These are phyloP conservation scores for Kwoniella dendrophila DNA, from an alignment of 768 basidiomycete genomes.

Conservation along the genomic window DNA sequence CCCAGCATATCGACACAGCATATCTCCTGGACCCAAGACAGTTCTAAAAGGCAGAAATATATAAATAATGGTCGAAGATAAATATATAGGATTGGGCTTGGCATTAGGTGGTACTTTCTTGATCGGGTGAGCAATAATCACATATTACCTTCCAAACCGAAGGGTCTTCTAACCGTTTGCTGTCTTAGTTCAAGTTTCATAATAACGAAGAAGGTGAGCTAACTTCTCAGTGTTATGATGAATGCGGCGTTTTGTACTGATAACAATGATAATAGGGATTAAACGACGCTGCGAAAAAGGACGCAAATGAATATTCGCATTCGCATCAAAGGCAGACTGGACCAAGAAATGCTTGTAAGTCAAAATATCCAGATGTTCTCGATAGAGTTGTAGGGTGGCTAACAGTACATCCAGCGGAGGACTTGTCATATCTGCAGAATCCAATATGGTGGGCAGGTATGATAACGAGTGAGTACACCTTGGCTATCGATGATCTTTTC, in stretches of 20 bases:
- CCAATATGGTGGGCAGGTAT: conserved; percentile 98
- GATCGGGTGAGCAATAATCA: conserved; percentile 63
- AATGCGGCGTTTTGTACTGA: background rate
- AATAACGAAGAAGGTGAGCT: conserved; percentile 92
- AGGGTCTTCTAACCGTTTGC: background rate
- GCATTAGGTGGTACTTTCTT: conserved; percentile 80
- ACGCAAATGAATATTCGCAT: conserved; percentile 35
- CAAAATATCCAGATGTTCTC: background rate
- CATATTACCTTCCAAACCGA: background rate
- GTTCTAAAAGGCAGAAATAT: background rate
- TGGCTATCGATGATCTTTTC: background rate
- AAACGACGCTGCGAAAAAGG: conserved; percentile 73
- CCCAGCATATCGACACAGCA: conserved; percentile 18
- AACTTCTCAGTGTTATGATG: background rate
- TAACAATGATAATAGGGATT: conserved; percentile 68
- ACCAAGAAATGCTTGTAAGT: conserved; percentile 39
- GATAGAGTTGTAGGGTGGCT: conserved; percentile 54
- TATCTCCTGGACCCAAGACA: no score
- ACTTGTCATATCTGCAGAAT: conserved; percentile 81
- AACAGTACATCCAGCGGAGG: conserved; percentile 64
- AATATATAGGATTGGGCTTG: conserved; percentile 88
- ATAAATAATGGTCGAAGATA: conserved; percentile 69
- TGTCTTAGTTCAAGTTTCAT: conserved; percentile 78
- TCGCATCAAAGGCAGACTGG: conserved; percentile 43
- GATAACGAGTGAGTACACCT: conserved; percentile 79